phyloP scores from a whole-genome alignment of 116 monocot genomes.

The Dioscorea cayenensis region DNA sequence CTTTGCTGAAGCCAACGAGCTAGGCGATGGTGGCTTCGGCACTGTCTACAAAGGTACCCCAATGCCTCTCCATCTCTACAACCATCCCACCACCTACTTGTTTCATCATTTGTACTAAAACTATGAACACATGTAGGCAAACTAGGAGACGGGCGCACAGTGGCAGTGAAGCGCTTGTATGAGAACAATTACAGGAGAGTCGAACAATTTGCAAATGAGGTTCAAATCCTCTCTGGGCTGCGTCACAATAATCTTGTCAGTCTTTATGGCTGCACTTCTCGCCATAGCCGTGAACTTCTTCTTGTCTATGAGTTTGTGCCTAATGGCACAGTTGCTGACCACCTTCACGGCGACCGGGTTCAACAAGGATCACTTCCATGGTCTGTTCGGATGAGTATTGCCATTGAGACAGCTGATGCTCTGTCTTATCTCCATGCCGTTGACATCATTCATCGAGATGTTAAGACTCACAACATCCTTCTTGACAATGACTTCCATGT shows the following conservation, averaged over 20 bases:
- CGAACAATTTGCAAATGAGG: conserved; percentile 75
- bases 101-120: too few relatives aligned
- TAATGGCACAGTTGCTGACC: conserved; percentile 77
- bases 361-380: conserved; percentile 23
- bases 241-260: conserved; percentile 65
- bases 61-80: too few relatives aligned
- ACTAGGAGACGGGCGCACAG: conserved; percentile 49
- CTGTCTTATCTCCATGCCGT: conserved; percentile 66
- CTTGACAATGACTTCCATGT: conserved; percentile 52
- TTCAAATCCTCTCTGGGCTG: conserved; percentile 49
- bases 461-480: conserved; percentile 79
- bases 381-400: conserved; percentile 40
- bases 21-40: conserved; percentile 15
- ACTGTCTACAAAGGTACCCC: conserved; percentile 17
- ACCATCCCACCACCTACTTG: too few relatives aligned
- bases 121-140: conserved; percentile 23
- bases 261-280: conserved; percentile 68
- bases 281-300: conserved; percentile 46
- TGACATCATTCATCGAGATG: conserved; percentile 77
- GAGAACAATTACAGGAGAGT: conserved; percentile 51
- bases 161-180: conserved; percentile 75
- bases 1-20: conserved; percentile 4
- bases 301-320: conserved; percentile 69
- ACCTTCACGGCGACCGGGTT: conserved; percentile 37
- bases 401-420: conserved; percentile 60